Evolutionary conservation across 73 alveolate genomes (phyloP).

Genomic region (Blepharisma japonicum): DNA sequence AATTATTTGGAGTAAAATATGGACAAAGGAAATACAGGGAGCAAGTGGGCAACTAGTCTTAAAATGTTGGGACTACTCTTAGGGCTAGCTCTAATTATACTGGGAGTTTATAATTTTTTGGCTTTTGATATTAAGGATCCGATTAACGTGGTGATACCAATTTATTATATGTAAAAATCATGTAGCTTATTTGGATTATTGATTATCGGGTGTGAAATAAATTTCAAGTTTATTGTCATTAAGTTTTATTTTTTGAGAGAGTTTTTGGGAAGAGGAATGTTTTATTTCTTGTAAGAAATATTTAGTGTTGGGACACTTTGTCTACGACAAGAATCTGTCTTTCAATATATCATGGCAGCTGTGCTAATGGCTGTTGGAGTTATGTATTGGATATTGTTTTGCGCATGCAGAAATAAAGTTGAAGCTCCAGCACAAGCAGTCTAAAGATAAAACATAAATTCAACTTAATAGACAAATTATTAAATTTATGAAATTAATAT

Average conservation of each 20-base stretch:
- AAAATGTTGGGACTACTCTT: background rate
- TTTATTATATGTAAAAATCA: constrained; percentile 23
- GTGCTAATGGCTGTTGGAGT: constrained; percentile 2
- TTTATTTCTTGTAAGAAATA: constrained; percentile 22
- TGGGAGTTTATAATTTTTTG: constrained; percentile 18
- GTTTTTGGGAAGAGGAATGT: constrained; percentile 17
- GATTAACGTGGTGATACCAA: background rate
- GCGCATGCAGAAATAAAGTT: background rate
- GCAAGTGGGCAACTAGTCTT: too few species aligned
- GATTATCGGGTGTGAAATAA: constrained; percentile 13
- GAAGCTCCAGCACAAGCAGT: too few species aligned
- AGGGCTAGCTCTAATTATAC: background rate
- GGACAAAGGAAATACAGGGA: too few species aligned
- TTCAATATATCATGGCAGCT: background rate
- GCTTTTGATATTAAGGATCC: background rate
- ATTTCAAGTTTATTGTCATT: background rate
- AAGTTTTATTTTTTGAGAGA: constrained; percentile 10
- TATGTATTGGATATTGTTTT: background rate
- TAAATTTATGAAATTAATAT: too few species aligned
- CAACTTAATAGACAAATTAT: too few species aligned
- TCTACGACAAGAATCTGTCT: background rate
- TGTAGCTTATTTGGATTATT: constrained; percentile 1
- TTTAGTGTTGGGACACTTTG: constrained; percentile 1
- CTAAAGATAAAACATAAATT: too few species aligned
- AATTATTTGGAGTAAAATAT: too few species aligned